These are phyloP conservation scores for Iberis pinnata DNA, from an alignment of 345 rosid species.

Conservation along the genomic window DNA sequence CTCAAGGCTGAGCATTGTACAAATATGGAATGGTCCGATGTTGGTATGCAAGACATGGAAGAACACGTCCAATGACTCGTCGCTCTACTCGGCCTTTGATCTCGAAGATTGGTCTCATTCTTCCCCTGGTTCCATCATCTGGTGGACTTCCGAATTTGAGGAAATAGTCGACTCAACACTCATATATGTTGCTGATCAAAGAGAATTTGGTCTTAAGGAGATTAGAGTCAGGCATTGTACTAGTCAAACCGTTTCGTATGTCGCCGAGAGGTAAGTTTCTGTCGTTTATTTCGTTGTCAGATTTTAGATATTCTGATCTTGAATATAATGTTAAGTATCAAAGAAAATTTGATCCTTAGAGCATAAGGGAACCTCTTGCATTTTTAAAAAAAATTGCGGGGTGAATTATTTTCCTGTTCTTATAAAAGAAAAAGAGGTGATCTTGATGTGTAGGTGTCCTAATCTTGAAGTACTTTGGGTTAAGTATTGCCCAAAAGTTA, in stretches of 20 bases:
- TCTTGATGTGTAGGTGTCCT: constrained; percentile 46
- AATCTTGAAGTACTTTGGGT: constrained; percentile 49
- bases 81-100: constrained; percentile 48
- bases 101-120: constrained; percentile 44
- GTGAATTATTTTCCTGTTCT: no score
- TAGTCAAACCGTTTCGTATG: constrained; percentile 44
- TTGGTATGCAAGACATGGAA: constrained; percentile 64
- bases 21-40: constrained; percentile 61
- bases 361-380: no score
- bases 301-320: no score
- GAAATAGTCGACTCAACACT: constrained; percentile 52
- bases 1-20: constrained; percentile 46
- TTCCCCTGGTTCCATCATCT: constrained; percentile 27
- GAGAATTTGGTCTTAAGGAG: constrained; percentile 38
- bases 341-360: no score
- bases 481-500: no score
- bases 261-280: constrained; percentile 45
- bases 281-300: no score
- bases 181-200: constrained; percentile 42
- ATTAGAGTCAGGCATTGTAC: constrained; percentile 65
- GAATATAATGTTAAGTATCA: no score
- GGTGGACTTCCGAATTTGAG: constrained; percentile 60
- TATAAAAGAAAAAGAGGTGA: no score
- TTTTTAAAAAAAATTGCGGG: no score
- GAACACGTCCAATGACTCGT: constrained; percentile 47